Percentiles rank a stretch among this genome's conserved stretches.
phyloP scores from a whole-genome alignment of 106 monocot species.

The Acanthochlamys bracteata region DNA sequence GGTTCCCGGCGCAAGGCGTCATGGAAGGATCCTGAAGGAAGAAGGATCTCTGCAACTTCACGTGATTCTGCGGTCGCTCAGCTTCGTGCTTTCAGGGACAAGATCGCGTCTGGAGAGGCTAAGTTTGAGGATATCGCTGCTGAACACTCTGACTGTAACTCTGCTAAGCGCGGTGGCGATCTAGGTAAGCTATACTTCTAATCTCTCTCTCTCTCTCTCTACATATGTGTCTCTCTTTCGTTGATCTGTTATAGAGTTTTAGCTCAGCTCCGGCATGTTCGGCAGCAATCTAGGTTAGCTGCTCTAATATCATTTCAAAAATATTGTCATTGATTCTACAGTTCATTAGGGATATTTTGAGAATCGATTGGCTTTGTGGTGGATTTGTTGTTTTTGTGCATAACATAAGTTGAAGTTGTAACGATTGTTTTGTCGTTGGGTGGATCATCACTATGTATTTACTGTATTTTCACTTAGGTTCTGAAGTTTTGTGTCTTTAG shows the following conservation, averaged over 20 bases:
- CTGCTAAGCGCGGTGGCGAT: conserved; percentile 96
- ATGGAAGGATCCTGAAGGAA: conserved; percentile 90
- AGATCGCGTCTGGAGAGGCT: conserved; percentile 45
- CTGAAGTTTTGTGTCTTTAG: too few relatives aligned
- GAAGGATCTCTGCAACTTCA: conserved; percentile 47
- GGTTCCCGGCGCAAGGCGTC: conserved; percentile 85
- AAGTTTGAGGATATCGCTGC: conserved; percentile 63
- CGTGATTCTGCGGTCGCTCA: conserved; percentile 40
- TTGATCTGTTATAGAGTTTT: neutral
- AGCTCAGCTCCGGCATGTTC: neutral
- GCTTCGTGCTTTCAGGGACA: conserved; percentile 35
- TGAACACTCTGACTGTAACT: conserved; percentile 68
- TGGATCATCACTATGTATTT: too few relatives aligned
- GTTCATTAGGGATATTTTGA: too few relatives aligned
- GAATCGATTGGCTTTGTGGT: too few relatives aligned
- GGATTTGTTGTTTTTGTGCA: too few relatives aligned
- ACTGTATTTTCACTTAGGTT: too few relatives aligned
- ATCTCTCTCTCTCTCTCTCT: neutral
- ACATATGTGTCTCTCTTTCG: neutral
- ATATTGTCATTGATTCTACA: too few relatives aligned
- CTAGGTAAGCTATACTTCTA: conserved; percentile 41
- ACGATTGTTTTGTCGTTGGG: too few relatives aligned
- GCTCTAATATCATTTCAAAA: too few relatives aligned
- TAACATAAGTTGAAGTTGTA: too few relatives aligned
- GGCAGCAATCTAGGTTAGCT: too few relatives aligned